Evolutionary conservation across 2,329 filamentous ascomycete genomes (phyloP), one percentile per base, ranked within the genome.

Genomic region (Nannizziopsis barbatae): DNA sequence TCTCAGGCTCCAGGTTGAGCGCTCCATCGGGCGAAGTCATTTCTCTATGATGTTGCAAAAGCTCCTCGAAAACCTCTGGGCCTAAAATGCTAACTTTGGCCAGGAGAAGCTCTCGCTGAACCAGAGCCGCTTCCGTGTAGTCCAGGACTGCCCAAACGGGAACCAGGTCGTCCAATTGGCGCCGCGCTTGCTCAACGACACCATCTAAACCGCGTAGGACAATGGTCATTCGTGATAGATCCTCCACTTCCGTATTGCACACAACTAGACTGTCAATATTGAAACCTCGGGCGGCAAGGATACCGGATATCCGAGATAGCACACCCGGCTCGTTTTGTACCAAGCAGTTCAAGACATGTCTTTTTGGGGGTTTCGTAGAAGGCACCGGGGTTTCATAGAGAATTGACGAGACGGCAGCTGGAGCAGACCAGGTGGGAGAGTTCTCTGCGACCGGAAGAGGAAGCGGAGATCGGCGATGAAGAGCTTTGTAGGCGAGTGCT

Each of bases 251-350:
- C 53, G 92, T 98, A 69, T 86, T 92, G 75, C 92, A 98, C 53
- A 98, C 92, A 48, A 98, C 92, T 55, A 98, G 75, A 47, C 86
- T 94, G 76, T 98, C 92, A 62, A 98, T 98, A 74, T 98, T 98
- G 80, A 98, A 98, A 56, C 92, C 92, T 51, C 92, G 81, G 38
- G 92, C 92, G 10, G 92, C 92, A 31, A 98, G 75, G 63, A 98
- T 96, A 48, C 92, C 92, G 1, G 92, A 96, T 8, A 98, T 86
- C 52, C 92, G 88, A 45, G 90, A 96, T 50, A 98, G 75, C 50
- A 98, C 92, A 72, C 92, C 92, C 10, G 92, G 92, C 74, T 98
- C 92, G 72, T 98, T 98, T 71, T 98, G 92, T 52, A 98, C 92
- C 53, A 98, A 79, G 67, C 92, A 98, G 73, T 98, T 98, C 69